phyloP scores from a whole-genome alignment of 2,329 filamentous ascomycete genomes.

The Colletotrichum melonis region DNA sequence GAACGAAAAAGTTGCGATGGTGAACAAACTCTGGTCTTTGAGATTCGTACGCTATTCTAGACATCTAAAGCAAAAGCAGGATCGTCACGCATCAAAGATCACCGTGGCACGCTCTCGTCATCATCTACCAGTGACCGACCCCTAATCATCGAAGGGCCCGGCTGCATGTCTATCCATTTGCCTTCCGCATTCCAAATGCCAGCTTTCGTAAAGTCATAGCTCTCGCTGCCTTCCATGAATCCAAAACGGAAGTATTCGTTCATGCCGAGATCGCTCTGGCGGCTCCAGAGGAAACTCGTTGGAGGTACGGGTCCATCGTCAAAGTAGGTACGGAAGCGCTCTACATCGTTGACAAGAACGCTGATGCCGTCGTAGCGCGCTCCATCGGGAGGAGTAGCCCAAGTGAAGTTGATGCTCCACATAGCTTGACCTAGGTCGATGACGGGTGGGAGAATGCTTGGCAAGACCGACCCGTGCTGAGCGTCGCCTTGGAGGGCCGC shows the following conservation, averaged over 20 bases:
- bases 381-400: slow-evolving; percentile 56
- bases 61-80: slow-evolving; percentile 6
- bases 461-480: slow-evolving; percentile 72
- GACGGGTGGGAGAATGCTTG: slow-evolving; percentile 57
- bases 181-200: slow-evolving; percentile 75
- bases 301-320: slow-evolving; percentile 59
- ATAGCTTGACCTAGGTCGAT: slow-evolving; percentile 59
- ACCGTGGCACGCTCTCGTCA: slow-evolving; percentile 38
- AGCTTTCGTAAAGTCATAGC: slow-evolving; percentile 80
- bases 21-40: background rate
- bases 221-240: slow-evolving; percentile 73
- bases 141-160: slow-evolving; percentile 65
- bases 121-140: slow-evolving; percentile 39
- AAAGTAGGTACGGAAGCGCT: slow-evolving; percentile 80
- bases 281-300: slow-evolving; percentile 68
- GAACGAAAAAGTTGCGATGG: background rate
- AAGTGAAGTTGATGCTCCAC: slow-evolving; percentile 75
- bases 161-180: slow-evolving; percentile 73
- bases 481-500: slow-evolving; percentile 77
- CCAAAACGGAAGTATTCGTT: slow-evolving; percentile 84
- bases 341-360: slow-evolving; percentile 87
- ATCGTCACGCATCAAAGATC: slow-evolving; percentile 19
- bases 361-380: slow-evolving; percentile 79
- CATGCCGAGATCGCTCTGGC: slow-evolving; percentile 55
- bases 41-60: background rate